A percentile compares a stretch with the other conserved stretches of the same genome.
phyloP scores from a whole-genome alignment of 208 protist genomes.

The Acanthamoeba rhysodes region DNA sequence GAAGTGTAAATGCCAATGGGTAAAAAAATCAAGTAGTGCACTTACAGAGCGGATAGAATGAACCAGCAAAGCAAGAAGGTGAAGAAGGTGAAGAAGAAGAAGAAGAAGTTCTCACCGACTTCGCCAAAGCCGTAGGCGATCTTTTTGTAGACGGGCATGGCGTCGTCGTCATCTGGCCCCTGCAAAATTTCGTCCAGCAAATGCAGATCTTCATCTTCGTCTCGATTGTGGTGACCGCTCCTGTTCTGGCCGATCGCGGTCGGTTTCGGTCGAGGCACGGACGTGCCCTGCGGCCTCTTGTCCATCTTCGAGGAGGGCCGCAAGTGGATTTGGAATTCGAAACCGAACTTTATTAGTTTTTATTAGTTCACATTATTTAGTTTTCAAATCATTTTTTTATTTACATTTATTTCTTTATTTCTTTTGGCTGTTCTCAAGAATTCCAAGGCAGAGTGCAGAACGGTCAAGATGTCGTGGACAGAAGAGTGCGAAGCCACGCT shows the following conservation, averaged over 20 bases:
- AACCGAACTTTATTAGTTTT: no score
- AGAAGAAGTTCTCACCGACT: no score
- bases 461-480: slow-evolving; percentile 60
- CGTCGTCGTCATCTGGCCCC: not conserved
- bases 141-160: slow-evolving; percentile 31
- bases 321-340: no score
- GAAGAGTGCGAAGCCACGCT: slow-evolving; percentile 54
- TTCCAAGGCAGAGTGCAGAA: no score
- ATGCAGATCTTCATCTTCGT: slow-evolving; percentile 15
- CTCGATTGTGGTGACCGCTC: not conserved
- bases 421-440: no score
- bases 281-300: no score
- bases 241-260: not conserved
- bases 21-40: not conserved
- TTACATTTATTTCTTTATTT: no score
- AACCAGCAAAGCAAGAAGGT: no score
- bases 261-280: not conserved
- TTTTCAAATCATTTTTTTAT: no score
- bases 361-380: no score
- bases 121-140: slow-evolving; percentile 40
- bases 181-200: slow-evolving; percentile 46
- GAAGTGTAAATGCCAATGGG: not conserved
- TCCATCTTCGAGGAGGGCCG: no score
- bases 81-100: not conserved
- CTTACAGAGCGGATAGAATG: not conserved